phyloP scores from a whole-genome alignment of 345 rosid species.

The Pelargonium nanum region DNA sequence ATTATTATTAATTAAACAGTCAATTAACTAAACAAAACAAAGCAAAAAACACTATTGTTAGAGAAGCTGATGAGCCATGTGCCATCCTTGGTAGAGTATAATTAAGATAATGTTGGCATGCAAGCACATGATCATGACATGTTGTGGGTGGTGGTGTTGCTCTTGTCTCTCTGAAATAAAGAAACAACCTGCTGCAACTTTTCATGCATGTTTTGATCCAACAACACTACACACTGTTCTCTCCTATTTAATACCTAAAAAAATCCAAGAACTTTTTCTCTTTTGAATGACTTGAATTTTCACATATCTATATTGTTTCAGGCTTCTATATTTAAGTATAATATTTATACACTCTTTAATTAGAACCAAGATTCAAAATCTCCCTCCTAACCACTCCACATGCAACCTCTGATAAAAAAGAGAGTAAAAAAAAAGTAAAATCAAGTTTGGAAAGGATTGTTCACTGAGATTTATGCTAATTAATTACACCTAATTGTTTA shows the following conservation, averaged over 20 bases:
- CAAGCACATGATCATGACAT: not conserved
- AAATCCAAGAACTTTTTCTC: not conserved
- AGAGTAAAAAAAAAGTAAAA: too few species aligned
- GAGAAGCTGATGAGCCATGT: not conserved
- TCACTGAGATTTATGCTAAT: not conserved
- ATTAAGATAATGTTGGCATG: not conserved
- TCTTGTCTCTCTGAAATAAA: too few species aligned
- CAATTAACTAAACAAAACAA: too few species aligned
- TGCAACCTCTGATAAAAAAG: not conserved
- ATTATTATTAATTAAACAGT: too few species aligned
- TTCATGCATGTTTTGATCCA: too few species aligned
- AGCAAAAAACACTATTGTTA: too few species aligned
- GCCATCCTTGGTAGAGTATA: not conserved
- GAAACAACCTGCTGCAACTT: too few species aligned
- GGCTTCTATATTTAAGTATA: not conserved
- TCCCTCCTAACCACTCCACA: conserved; percentile 8
- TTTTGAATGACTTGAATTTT: not conserved
- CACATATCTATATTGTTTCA: not conserved
- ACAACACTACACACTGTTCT: too few species aligned
- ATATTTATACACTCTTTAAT: not conserved
- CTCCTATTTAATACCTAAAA: not conserved
- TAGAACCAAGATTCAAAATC: not conserved
- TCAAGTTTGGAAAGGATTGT: not conserved
- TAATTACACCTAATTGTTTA: too few species aligned
- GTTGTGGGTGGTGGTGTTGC: too few species aligned